Base-by-base conservation (phyloP, 116 monocot species). In the Posidonia oceanica region DNA sequence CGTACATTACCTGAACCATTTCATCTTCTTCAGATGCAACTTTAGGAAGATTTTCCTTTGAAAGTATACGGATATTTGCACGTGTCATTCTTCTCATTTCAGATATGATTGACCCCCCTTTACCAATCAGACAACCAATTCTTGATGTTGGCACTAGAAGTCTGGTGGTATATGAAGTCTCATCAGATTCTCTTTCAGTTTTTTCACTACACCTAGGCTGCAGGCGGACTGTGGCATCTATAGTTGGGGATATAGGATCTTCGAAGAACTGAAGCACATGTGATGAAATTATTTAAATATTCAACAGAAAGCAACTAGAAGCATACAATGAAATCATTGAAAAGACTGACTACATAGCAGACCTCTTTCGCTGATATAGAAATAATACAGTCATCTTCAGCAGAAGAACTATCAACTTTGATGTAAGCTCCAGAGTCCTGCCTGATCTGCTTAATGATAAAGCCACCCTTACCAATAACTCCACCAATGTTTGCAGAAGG, bases 61-160 rank as follows among this genome's bases (percentile, higher is more conserved):
- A 80, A 16, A 97, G 78, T 59, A 97, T 87, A 8, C 92, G 91
- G 22, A 97, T 92, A 71, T 89, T 92, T 71, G 97, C 97, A 13
- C 81, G 76, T 29, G 97, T 92, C 41, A 48, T 16, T 75, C 83
- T 92, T 63, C 97, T 87, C 85, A 97, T 97, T 52, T 97, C 92
- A 57, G 97, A 83, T 48, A 97, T 91, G 57, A 97, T 97, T 38
- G 70, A 70, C 17, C 97, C 92, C 71, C 87, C 92, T 89, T 97
- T 97, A 17, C 97, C 97, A 71, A 97, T 92, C 12, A 97, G 80
- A 63, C 97, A 97, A 66, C 97, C 97, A 79, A 97, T 97, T 37
- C 87, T 85, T n/a, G 97, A 82, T 71, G 87, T 89, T 39, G 97
- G 79, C 2, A 97, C 97, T 64, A 97, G 87, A 36, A 97, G 59